Conservation (phyloP, 2,329 filamentous ascomycete genomes). For the Paraconiothyrium brasiliense region DNA sequence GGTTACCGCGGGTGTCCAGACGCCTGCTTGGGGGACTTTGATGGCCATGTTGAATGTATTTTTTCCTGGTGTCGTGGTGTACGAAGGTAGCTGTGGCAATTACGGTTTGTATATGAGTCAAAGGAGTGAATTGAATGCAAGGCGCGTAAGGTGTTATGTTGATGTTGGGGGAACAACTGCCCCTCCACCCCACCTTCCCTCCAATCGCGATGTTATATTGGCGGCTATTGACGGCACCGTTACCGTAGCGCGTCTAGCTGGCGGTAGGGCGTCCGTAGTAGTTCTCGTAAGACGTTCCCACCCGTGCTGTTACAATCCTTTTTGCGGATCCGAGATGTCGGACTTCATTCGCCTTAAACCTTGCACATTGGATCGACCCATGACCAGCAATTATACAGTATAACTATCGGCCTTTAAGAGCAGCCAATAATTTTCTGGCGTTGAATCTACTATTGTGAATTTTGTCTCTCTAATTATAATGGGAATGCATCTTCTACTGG, state of each 20-base stretch:
- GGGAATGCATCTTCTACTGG: too few species aligned
- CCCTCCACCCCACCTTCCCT: slow-evolving; percentile 8
- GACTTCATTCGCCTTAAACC: background rate
- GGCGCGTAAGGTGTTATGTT: slow-evolving; percentile 1
- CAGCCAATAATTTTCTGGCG: too few species aligned
- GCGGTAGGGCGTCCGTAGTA: slow-evolving; percentile 1
- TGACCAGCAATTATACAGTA: too few species aligned
- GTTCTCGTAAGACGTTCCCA: background rate
- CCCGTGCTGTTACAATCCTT: background rate
- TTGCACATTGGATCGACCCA: background rate
- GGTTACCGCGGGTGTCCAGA: slow-evolving; percentile 55
- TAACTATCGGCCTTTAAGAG: too few species aligned
- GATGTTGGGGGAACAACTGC: slow-evolving; percentile 1
- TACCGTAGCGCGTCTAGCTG: slow-evolving; percentile 9
- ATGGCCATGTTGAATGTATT: background rate
- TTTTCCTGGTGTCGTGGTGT: background rate
- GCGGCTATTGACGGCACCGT: slow-evolving; percentile 10
- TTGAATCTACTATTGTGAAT: too few species aligned
- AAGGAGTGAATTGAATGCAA: background rate
- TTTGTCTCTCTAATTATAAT: too few species aligned
- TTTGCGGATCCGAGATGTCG: too few species aligned
- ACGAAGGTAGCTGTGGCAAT: background rate
- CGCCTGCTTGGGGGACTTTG: slow-evolving; percentile 30
- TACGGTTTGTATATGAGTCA: background rate
- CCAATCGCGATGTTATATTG: background rate